These are phyloP conservation scores for Spathaspora boniae DNA, from an alignment of 805 yeast species.

Conservation along the genomic window DNA sequence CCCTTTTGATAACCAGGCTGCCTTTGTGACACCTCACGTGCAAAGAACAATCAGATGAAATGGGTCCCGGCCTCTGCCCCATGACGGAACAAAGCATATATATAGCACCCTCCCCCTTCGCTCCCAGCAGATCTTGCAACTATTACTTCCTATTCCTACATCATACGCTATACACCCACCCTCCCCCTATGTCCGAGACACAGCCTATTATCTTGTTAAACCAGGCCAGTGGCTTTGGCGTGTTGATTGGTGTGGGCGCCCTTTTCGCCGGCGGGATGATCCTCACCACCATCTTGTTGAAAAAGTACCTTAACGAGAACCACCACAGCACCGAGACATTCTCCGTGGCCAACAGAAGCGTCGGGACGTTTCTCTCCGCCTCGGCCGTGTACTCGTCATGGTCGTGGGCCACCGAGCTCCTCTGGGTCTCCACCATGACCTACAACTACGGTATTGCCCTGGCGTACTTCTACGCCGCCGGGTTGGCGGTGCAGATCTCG, in stretches of 20 bases:
- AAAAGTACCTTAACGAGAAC: constrained; percentile 22
- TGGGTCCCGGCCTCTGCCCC: too few relatives aligned
- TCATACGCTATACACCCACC: too few relatives aligned
- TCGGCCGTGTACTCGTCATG: constrained; percentile 24
- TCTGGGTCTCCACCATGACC: constrained; percentile 24
- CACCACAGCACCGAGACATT: constrained; percentile 25
- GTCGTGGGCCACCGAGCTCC: constrained; percentile 28
- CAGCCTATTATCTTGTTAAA: constrained; percentile 14
- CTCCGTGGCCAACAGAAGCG: constrained; percentile 24
- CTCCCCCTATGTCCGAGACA: too few relatives aligned
- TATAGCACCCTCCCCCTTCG: too few relatives aligned
- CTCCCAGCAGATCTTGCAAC: too few relatives aligned
- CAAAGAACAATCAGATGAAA: too few relatives aligned
- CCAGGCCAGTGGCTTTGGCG: constrained; percentile 30
- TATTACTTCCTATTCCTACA: too few relatives aligned
- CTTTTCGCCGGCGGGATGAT: constrained; percentile 28
- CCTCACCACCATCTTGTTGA: constrained; percentile 20
- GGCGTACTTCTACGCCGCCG: constrained; percentile 23
- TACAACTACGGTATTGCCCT: constrained; percentile 24
- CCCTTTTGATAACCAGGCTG: too few relatives aligned
- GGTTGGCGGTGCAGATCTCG: constrained; percentile 24
- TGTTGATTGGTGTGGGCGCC: constrained; percentile 29
- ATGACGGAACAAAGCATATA: too few relatives aligned
- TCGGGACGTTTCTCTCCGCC: constrained; percentile 20
- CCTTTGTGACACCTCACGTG: too few relatives aligned